A percentile compares a stretch with the other conserved stretches of the same genome.
Evolutionary conservation across 306 rosid genomes (phyloP).

Genomic region (Fragaria vesca): DNA sequence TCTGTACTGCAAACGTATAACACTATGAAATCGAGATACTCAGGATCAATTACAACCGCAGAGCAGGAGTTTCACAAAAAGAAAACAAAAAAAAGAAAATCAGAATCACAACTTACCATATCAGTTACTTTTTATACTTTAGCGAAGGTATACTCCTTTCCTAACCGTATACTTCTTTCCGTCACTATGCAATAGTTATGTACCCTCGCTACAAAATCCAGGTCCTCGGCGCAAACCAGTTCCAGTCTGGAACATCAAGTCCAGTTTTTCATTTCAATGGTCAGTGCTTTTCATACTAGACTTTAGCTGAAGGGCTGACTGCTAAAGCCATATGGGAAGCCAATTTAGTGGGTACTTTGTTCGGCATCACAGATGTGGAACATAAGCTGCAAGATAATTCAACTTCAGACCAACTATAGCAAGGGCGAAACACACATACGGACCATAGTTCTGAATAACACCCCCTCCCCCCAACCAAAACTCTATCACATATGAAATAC

Average conservation of each 20-base stretch:
- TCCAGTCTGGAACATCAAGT: neutral
- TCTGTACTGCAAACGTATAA: no score
- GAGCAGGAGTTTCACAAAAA: no score
- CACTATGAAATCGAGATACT: no score
- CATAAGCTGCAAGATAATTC: constrained; percentile 63
- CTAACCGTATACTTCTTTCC: neutral
- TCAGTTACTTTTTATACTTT: no score
- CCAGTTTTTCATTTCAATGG: neutral
- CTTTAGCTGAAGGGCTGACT: neutral
- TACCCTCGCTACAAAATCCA: neutral
- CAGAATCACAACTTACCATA: no score
- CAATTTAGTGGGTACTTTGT: constrained; percentile 25
- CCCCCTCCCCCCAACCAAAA: neutral
- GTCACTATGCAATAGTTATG: neutral
- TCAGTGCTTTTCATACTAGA: neutral
- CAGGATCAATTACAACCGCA: no score
- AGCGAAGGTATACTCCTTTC: no score
- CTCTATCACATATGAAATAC: neutral
- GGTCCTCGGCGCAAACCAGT: neutral
- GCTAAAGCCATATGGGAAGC: constrained; percentile 3
- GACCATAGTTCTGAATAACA: neutral
- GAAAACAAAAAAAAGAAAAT: no score
- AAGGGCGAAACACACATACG: neutral
- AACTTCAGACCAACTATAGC: constrained; percentile 1
- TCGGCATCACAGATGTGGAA: constrained; percentile 72